phyloP scores from a whole-genome alignment of 2,329 filamentous ascomycete species.

The Helminthosporium solani region DNA sequence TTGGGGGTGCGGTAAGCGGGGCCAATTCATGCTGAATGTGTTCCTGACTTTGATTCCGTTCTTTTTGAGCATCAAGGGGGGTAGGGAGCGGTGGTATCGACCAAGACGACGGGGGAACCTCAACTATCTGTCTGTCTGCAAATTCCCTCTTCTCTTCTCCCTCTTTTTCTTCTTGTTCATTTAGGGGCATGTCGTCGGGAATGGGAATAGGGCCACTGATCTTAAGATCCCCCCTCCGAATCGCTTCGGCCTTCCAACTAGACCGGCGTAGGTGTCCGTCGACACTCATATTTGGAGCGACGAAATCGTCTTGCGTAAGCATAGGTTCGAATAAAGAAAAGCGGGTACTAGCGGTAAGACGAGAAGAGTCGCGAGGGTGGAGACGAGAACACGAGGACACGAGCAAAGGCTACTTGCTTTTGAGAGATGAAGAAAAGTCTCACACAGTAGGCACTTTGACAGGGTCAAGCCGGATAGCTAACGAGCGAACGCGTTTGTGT shows the following conservation, averaged over 20 bases:
- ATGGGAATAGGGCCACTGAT: conserved; percentile 44
- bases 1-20: not conserved
- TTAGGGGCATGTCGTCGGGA: conserved; percentile 37
- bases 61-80: conserved; percentile 3
- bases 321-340: conserved; percentile 20
- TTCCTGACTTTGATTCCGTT: conserved; percentile 5
- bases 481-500: not conserved
- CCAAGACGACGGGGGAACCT: conserved; percentile 1
- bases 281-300: conserved; percentile 34
- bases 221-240: conserved; percentile 40
- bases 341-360: conserved; percentile 11
- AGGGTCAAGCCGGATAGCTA: conserved; percentile 16
- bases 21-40: conserved; percentile 10
- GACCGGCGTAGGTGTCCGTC: conserved; percentile 32
- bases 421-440: conserved; percentile 23
- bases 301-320: conserved; percentile 34
- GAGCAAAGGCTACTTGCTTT: conserved; percentile 16
- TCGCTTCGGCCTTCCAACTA: conserved; percentile 44
- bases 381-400: not conserved
- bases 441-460: conserved; percentile 19
- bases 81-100: not conserved
- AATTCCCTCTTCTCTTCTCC: conserved; percentile 37
- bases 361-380: conserved; percentile 1
- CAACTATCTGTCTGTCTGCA: conserved; percentile 25
- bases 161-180: conserved; percentile 37